Evolutionary conservation across 1,284 basidiomycete species (phyloP).

Genomic region (Microbotryum lychnidis-dioicae): DNA sequence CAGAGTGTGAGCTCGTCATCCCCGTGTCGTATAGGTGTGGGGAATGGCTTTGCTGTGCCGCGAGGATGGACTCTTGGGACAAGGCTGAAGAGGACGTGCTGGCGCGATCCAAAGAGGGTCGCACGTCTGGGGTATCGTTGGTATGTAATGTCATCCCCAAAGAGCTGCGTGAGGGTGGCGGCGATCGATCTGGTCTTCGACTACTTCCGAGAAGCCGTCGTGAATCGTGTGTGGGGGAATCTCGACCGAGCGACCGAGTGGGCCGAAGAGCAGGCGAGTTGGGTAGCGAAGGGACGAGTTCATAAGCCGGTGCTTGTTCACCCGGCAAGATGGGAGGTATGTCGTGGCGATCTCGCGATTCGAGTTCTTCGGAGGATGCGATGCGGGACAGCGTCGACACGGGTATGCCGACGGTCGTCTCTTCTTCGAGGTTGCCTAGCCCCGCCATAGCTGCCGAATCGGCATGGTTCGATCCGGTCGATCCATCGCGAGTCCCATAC

Average conservation of each 20-base stretch:
- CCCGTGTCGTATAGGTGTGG: not conserved
- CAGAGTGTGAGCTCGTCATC: slow-evolving; percentile 33
- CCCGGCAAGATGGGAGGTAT: slow-evolving; percentile 22
- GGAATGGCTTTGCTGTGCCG: not conserved
- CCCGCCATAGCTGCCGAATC: not conserved
- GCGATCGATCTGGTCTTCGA: slow-evolving; percentile 2
- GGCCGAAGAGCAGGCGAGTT: slow-evolving; percentile 7
- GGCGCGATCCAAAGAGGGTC: slow-evolving; percentile 4
- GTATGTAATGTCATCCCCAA: slow-evolving; percentile 7
- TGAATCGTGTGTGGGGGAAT: not conserved
- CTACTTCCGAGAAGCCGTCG: not conserved
- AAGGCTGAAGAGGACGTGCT: slow-evolving; percentile 12
- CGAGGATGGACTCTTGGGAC: slow-evolving; percentile 16
- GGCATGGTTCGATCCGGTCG: not conserved
- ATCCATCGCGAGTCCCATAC: slow-evolving; percentile 15
- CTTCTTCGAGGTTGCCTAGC: not conserved
- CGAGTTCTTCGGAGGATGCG: slow-evolving; percentile 13
- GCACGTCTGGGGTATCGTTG: not conserved
- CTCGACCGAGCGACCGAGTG: not conserved
- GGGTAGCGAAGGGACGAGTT: slow-evolving; percentile 14
- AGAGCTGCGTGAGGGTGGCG: slow-evolving; percentile 16
- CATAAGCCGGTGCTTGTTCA: slow-evolving; percentile 26
- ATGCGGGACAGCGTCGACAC: slow-evolving; percentile 17
- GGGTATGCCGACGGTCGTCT: not conserved
- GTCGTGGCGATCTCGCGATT: not conserved